Evolutionary conservation across 1,284 basidiomycete genomes (phyloP), one percentile per base, ranked within the genome.

Genomic region (Apiotrichum veenhuisii): DNA sequence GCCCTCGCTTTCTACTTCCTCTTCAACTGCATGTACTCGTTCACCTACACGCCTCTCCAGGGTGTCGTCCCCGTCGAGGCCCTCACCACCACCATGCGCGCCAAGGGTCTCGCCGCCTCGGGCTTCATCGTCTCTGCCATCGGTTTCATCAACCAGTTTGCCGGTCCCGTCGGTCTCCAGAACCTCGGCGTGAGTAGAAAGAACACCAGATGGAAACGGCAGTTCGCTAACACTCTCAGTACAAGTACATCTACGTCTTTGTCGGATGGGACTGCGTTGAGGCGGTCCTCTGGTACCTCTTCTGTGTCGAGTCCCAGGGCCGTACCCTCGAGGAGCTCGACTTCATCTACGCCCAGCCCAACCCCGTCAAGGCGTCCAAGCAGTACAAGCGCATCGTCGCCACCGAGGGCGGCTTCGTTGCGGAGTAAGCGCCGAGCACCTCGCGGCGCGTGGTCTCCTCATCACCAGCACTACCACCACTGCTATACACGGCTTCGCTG

Each of bases 41-140:
- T 54, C 50, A 59, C 55, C 54, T 59, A 62, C 55, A 62, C 61
- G 3, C 61, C 62, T 89, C 67, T 60, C 52, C 65, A 38, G 65
- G 59, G 64, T 12, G 89, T 97, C 20, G 91, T 87, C 72, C 92
- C 93, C 3, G 93, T 91, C 14, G 93, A 97, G 79, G 94, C 93
- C 0, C 82, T 94, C 40, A 80, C 89, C 18, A 94, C 91, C 0
- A 84, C 88, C 70, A 94, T 95, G 91, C 96, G 93, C 89, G 83
- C 83, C 11, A 84, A 84, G 69, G 83, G 83, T 58, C 82, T 84
- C 79, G 73, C 74, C 26, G 63, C 71, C 42, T 72, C 73, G 22
- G 68, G 67, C 38, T 63, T 83, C 45, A 78, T 80, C 18, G 81
- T 82, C 51, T 79, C 75, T 54, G 78, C 78, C 47, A 78, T 80